Percentiles rank a stretch among this genome's conserved stretches.
Evolutionary conservation across 1,284 basidiomycete genomes (phyloP).

Genomic region (Tilletiaria anomala): DNA sequence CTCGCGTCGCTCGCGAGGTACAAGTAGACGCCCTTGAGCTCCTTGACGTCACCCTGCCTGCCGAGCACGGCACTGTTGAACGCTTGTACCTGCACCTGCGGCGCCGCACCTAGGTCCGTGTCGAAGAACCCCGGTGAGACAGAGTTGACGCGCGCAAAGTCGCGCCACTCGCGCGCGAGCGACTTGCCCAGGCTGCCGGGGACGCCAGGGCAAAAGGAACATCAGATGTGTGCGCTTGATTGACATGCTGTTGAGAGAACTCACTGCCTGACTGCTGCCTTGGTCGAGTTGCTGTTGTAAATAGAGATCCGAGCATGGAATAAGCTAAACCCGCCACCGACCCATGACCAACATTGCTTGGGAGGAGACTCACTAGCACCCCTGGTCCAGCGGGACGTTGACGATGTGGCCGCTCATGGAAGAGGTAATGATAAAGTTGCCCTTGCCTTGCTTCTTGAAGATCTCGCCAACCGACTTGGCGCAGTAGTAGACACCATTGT

Average conservation of each 20-base stretch:
- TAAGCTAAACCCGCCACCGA: too few species aligned
- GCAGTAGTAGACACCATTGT: constrained; percentile 20
- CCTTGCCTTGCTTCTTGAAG: constrained; percentile 35
- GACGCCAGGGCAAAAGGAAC: neutral
- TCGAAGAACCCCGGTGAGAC: constrained; percentile 38
- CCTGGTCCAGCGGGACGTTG: constrained; percentile 24
- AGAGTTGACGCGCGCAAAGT: constrained; percentile 38
- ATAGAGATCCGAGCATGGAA: too few species aligned
- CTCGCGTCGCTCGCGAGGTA: constrained; percentile 25
- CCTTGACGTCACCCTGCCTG: constrained; percentile 30
- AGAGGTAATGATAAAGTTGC: constrained; percentile 30
- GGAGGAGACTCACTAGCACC: too few species aligned
- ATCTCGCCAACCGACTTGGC: constrained; percentile 26
- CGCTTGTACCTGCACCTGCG: constrained; percentile 8
- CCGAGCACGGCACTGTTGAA: constrained; percentile 23
- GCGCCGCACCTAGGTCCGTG: constrained; percentile 17
- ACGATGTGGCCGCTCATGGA: constrained; percentile 27
- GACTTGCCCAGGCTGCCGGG: constrained; percentile 12
- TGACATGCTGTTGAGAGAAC: neutral
- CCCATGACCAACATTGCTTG: too few species aligned
- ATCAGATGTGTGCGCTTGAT: neutral
- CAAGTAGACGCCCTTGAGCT: constrained; percentile 33
- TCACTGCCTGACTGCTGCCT: constrained; percentile 24
- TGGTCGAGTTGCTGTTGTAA: constrained; percentile 28
- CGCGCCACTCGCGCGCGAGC: constrained; percentile 24